These are phyloP conservation scores for Suhomyces tanzawaensis DNA, from an alignment of 805 yeast species.

Conservation along the genomic window DNA sequence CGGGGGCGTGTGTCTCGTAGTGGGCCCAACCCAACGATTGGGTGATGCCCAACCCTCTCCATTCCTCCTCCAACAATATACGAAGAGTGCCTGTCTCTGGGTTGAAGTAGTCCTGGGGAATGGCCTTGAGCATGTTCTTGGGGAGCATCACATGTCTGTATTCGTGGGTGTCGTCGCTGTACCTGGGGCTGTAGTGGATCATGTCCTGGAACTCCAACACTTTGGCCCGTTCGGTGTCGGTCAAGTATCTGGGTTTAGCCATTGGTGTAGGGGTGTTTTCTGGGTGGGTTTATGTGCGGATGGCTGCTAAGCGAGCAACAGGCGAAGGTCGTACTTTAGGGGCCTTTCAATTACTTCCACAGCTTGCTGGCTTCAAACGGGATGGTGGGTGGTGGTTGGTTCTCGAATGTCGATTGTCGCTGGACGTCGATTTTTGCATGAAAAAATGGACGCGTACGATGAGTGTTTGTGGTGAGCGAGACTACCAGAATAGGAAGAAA, in stretches of 20 bases:
- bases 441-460: too few relatives aligned
- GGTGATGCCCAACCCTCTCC: conserved; percentile 98
- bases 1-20: conserved; percentile 97
- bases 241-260: conserved; percentile 66
- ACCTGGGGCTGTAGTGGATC: conserved; percentile 92
- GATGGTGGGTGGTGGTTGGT: not conserved
- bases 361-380: too few relatives aligned
- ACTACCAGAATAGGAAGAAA: too few relatives aligned
- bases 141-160: conserved; percentile 97
- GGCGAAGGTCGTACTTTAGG: too few relatives aligned
- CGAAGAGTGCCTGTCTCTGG: conserved; percentile 92
- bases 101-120: conserved; percentile 91
- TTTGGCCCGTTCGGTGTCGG: conserved; percentile 81
- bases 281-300: not conserved
- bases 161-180: conserved; percentile 88
- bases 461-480: too few relatives aligned
- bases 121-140: conserved; percentile 88
- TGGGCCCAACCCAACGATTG: conserved; percentile 98
- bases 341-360: too few relatives aligned
- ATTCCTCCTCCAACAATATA: conserved; percentile 89
- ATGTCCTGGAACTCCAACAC: conserved; percentile 88
- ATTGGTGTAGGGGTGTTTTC: conserved; percentile 6
- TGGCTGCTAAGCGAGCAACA: not conserved
- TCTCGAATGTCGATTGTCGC: too few relatives aligned
- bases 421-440: too few relatives aligned